Conservation (phyloP, 2,329 filamentous ascomycete species). For the Botrytis fragariae region DNA sequence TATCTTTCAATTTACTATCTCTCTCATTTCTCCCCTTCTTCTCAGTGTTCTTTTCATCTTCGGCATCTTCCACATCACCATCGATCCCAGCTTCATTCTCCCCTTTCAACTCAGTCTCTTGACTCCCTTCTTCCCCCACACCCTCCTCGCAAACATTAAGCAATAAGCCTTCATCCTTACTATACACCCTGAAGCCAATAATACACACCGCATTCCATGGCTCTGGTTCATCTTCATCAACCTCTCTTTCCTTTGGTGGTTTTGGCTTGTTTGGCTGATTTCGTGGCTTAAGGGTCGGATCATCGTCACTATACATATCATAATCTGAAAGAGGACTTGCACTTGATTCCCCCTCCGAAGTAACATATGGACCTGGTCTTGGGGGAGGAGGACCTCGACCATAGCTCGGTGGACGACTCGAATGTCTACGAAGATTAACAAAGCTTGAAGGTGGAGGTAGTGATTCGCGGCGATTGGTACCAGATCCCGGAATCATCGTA, state of each 20-base stretch:
- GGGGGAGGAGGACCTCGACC: constrained; percentile 22
- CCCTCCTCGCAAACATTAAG: constrained; percentile 29
- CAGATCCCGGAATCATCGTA: background rate
- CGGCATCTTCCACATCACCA: constrained; percentile 30
- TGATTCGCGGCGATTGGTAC: constrained; percentile 8
- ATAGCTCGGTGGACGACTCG: background rate
- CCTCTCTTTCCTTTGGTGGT: constrained; percentile 30
- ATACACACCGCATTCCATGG: constrained; percentile 46
- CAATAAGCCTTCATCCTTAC: constrained; percentile 44
- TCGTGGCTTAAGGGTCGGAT: constrained; percentile 51
- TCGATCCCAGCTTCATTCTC: constrained; percentile 25
- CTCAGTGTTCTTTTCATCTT: constrained; percentile 26
- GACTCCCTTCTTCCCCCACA: constrained; percentile 5
- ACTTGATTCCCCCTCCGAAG: constrained; percentile 53
- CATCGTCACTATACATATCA: constrained; percentile 57
- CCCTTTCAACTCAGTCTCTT: background rate
- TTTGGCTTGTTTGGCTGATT: constrained; percentile 35
- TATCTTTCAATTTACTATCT: background rate
- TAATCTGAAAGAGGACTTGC: constrained; percentile 60
- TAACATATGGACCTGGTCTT: constrained; percentile 36
- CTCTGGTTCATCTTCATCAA: constrained; percentile 38
- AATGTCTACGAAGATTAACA: background rate
- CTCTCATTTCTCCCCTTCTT: constrained; percentile 18
- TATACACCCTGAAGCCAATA: constrained; percentile 44
- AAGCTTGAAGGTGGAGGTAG: constrained; percentile 24